Conservation (phyloP, 2,329 filamentous ascomycete species). For the Pleomassaria siparia region DNA sequence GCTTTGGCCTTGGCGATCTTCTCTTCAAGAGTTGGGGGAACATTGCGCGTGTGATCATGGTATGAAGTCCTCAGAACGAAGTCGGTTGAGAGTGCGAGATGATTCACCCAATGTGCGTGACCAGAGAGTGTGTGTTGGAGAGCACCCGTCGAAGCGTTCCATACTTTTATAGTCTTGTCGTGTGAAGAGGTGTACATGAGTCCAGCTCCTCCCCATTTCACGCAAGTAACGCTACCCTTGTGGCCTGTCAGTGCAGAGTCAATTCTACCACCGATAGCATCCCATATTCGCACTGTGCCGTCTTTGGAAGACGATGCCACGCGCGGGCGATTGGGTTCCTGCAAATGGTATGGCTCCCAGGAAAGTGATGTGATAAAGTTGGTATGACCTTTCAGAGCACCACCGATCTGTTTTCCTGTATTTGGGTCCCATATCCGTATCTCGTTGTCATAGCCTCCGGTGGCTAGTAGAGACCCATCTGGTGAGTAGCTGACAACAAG, state of each 20-base stretch:
- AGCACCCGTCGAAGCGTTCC: slow-evolving; percentile 78
- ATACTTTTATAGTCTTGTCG: slow-evolving; percentile 90
- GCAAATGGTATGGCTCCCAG: slow-evolving; percentile 93
- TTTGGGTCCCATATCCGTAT: slow-evolving; percentile 87
- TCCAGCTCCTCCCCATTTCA: slow-evolving; percentile 91
- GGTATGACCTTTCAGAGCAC: slow-evolving; percentile 76
- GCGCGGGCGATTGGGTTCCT: slow-evolving; percentile 70
- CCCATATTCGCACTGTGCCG: slow-evolving; percentile 83
- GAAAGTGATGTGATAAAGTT: slow-evolving; percentile 87
- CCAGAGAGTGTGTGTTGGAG: slow-evolving; percentile 76
- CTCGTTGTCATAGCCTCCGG: slow-evolving; percentile 89
- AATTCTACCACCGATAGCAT: slow-evolving; percentile 73
- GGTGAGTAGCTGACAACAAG: slow-evolving; percentile 85
- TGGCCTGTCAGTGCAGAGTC: slow-evolving; percentile 86
- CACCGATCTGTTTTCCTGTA: slow-evolving; percentile 73
- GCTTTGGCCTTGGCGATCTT: slow-evolving; percentile 75
- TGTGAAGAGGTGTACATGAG: slow-evolving; percentile 61
- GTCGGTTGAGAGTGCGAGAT: slow-evolving; percentile 90
- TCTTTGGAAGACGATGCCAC: slow-evolving; percentile 90
- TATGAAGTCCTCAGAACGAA: slow-evolving; percentile 84
- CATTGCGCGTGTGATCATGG: slow-evolving; percentile 74
- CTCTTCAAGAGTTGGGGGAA: slow-evolving; percentile 68
- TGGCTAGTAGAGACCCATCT: slow-evolving; percentile 78
- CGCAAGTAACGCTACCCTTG: slow-evolving; percentile 84
- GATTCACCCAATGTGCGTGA: slow-evolving; percentile 95